phyloP scores from a whole-genome alignment of 75 land plant species.

The Sequoiadendron giganteum region DNA sequence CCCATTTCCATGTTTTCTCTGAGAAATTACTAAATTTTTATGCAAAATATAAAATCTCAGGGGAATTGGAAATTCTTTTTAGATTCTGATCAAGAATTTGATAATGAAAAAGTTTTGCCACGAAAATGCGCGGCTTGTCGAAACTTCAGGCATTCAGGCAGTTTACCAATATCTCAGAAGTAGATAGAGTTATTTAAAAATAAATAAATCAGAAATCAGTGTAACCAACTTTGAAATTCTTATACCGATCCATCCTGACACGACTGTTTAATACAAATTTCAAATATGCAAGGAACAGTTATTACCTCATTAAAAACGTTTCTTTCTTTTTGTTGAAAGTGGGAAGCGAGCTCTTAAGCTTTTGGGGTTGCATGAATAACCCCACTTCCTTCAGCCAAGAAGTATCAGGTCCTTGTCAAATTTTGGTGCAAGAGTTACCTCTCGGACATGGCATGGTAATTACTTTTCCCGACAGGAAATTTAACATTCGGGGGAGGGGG shows the following conservation, averaged over 20 bases:
- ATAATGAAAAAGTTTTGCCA: not conserved
- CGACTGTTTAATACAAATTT: not conserved
- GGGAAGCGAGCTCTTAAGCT: not conserved
- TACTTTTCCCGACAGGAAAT: not conserved
- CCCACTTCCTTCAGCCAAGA: not conserved
- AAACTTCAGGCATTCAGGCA: not conserved
- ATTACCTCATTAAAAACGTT: not conserved
- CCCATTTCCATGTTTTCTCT: not conserved
- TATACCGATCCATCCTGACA: not conserved
- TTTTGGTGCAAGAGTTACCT: not conserved
- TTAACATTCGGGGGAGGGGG: not conserved
- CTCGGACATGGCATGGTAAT: not conserved
- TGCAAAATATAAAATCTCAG: not conserved
- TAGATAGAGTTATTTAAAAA: not conserved
- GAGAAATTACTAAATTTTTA: not conserved
- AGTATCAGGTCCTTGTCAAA: not conserved
- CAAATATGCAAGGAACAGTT: not conserved
- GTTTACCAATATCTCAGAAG: not conserved
- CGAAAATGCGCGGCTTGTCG: not conserved
- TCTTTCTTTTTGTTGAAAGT: not conserved
- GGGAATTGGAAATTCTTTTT: not conserved
- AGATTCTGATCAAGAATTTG: not conserved
- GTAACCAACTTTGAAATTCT: not conserved
- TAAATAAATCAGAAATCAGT: not conserved
- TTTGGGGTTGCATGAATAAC: not conserved